These are phyloP conservation scores for Populus deltoides DNA, from an alignment of 345 rosid species.

Conservation along the genomic window DNA sequence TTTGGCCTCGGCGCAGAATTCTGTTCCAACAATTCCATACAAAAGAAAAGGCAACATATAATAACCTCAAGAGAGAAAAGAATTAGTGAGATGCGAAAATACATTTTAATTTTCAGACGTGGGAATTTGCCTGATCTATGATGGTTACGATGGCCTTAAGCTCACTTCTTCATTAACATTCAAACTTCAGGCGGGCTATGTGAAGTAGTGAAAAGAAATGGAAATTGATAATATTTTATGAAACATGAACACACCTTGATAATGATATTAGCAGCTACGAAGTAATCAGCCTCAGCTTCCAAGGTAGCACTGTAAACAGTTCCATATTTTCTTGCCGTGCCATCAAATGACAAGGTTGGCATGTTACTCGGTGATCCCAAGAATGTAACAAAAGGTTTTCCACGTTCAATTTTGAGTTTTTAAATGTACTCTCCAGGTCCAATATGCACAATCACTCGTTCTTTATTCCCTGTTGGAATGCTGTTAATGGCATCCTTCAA, in stretches of 20 bases:
- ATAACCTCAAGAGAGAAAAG: no score
- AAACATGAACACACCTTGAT: constrained; percentile 29
- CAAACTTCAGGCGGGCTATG: neutral
- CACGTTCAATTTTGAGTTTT: constrained; percentile 43
- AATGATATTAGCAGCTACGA: constrained; percentile 51
- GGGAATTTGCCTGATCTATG: no score
- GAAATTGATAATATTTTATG: neutral
- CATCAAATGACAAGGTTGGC: constrained; percentile 40
- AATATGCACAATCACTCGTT: constrained; percentile 50
- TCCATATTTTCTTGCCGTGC: constrained; percentile 52
- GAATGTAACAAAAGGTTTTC: constrained; percentile 52
- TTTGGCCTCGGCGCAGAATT: constrained; percentile 57
- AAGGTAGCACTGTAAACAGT: constrained; percentile 65
- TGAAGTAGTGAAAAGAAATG: neutral
- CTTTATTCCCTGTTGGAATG: constrained; percentile 40
- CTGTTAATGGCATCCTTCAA: constrained; percentile 50
- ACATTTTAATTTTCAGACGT: no score
- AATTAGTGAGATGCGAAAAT: no score
- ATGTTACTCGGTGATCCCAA: constrained; percentile 35
- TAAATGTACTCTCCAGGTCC: constrained; percentile 50
- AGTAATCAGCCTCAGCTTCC: constrained; percentile 52
- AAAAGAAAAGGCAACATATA: no score
- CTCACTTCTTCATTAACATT: neutral
- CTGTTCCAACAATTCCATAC: constrained; percentile 9
- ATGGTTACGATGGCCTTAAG: no score